Percentiles rank a stretch among this genome's conserved stretches.
phyloP scores from a whole-genome alignment of 495 filamentous ascomycete genomes.

The Aspergillus indologenus region DNA sequence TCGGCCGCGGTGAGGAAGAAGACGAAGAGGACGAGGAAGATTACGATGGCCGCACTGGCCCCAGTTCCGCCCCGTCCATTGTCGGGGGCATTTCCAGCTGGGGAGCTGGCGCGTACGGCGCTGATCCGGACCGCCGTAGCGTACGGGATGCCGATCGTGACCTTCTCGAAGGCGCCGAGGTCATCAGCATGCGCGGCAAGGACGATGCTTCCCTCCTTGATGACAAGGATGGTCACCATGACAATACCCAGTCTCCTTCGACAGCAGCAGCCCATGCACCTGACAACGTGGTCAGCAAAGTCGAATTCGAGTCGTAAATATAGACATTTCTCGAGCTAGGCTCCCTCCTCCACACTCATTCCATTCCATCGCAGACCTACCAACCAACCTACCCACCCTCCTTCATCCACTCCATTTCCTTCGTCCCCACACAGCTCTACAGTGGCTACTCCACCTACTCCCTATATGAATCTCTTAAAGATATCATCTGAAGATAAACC shows the following conservation, averaged over 20 bases:
- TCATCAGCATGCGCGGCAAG: conserved; percentile 25
- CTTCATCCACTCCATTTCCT: too few relatives aligned
- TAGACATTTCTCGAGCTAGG: background rate
- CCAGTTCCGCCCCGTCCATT: conserved; percentile 25
- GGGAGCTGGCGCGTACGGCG: conserved; percentile 48
- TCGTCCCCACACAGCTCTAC: too few relatives aligned
- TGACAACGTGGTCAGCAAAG: conserved; percentile 34
- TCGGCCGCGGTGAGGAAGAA: conserved; percentile 71
- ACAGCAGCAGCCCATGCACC: background rate
- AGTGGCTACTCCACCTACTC: too few relatives aligned
- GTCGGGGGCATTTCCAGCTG: conserved; percentile 45
- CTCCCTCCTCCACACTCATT: background rate
- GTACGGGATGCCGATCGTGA: conserved; percentile 25
- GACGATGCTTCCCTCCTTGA: conserved; percentile 33
- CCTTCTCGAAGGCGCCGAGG: conserved; percentile 24
- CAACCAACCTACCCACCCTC: background rate
- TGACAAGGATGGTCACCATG: conserved; percentile 17
- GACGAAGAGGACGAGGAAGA: conserved; percentile 72
- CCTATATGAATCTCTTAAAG: too few relatives aligned
- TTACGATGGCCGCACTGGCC: conserved; percentile 19
- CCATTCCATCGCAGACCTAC: background rate
- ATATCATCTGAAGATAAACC: too few relatives aligned
- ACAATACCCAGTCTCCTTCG: background rate
- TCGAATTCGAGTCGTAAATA: conserved; percentile 39
- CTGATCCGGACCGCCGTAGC: conserved; percentile 50